Percentiles rank a stretch among this genome's conserved stretches.
Conservation (phyloP, 176 grass and related monocot genomes). For the Triticum timopheevii region DNA sequence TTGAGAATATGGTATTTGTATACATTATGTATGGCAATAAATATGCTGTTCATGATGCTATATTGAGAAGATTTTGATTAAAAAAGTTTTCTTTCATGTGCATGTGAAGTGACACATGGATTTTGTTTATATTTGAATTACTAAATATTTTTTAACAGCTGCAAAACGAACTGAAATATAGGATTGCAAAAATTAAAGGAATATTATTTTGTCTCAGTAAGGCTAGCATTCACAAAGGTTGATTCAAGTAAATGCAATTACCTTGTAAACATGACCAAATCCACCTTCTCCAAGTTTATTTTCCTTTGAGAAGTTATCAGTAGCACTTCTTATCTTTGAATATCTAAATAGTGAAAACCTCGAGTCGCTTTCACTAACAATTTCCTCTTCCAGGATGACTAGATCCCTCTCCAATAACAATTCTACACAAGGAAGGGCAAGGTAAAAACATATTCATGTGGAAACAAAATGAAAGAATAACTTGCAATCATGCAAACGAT, state of each 20-base stretch:
- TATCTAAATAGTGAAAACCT: neutral
- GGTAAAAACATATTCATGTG: neutral
- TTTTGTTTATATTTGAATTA: neutral
- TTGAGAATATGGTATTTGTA: neutral
- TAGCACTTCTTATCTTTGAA: slow-evolving; percentile 19
- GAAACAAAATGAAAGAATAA: too few species aligned
- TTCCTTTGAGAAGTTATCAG: slow-evolving; percentile 32
- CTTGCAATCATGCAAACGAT: too few species aligned
- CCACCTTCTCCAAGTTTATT: slow-evolving; percentile 63
- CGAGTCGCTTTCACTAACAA: neutral
- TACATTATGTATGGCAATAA: neutral
- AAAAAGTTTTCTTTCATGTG: neutral
- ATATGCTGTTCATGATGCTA: neutral
- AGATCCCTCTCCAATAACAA: slow-evolving; percentile 1
- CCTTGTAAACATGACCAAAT: slow-evolving; percentile 59
- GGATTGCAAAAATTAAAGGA: neutral
- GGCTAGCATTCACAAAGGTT: neutral
- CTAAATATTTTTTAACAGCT: neutral
- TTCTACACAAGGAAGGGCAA: neutral
- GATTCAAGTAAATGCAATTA: neutral
- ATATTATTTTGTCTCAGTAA: neutral
- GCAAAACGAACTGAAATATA: neutral
- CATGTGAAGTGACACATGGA: neutral
- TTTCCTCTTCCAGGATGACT: neutral
- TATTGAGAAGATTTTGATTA: neutral